These are phyloP conservation scores for Fusarium succisae DNA, from an alignment of 2,329 filamentous ascomycete genomes.

Conservation along the genomic window DNA sequence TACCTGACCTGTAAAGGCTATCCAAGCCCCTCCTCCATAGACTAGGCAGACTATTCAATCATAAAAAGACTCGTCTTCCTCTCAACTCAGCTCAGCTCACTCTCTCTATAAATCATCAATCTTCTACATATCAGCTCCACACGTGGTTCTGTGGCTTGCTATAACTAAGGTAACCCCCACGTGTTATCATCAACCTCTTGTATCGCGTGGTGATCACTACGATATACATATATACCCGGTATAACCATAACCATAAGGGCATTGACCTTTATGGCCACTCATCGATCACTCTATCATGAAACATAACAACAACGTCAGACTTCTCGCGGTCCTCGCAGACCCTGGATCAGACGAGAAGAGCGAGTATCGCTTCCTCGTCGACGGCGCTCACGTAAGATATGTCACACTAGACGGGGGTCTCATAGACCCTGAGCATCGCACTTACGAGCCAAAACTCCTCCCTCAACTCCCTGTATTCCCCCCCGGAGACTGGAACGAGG, in stretches of 20 bases:
- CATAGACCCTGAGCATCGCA: constrained; percentile 46
- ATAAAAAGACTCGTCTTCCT: not conserved
- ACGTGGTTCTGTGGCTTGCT: not conserved
- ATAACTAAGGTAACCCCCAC: not conserved
- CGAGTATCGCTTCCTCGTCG: constrained; percentile 52
- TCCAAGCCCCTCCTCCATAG: not conserved
- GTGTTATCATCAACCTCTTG: not conserved
- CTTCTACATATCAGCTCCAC: not conserved
- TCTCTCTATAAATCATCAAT: not conserved
- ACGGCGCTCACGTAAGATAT: constrained; percentile 51
- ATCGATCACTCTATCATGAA: constrained; percentile 8
- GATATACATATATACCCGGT: not conserved
- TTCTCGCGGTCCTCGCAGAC: constrained; percentile 42
- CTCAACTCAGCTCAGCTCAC: not conserved
- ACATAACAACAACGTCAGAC: constrained; percentile 36
- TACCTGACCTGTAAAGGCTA: not conserved
- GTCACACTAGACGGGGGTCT: constrained; percentile 50
- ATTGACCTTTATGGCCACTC: not conserved
- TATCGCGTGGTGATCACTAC: not conserved
- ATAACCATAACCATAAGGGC: not conserved
- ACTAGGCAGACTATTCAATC: not conserved
- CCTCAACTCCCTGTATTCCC: constrained; percentile 50
- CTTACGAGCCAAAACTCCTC: constrained; percentile 46
- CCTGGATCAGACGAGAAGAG: constrained; percentile 40
- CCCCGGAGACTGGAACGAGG: constrained; percentile 53